These are phyloP conservation scores for Clonostachys rosea DNA, from an alignment of 2,329 filamentous ascomycete species.

Conservation along the genomic window DNA sequence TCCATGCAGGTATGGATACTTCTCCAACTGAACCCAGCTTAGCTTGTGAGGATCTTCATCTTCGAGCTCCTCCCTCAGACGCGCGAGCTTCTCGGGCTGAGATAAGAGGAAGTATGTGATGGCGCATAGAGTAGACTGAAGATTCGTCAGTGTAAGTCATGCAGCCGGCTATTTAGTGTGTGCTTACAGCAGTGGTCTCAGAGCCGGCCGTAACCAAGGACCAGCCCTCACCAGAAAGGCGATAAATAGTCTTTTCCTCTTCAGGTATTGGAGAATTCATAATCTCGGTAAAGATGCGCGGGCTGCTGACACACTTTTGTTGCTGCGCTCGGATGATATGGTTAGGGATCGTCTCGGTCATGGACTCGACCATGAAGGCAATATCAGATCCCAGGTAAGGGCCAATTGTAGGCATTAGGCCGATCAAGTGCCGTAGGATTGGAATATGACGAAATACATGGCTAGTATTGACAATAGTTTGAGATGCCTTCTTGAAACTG, in stretches of 20 bases:
- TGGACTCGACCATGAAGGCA: conserved; percentile 9
- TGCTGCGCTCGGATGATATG: conserved; percentile 1
- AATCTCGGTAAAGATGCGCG: conserved; percentile 3
- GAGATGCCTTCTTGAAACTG: background rate
- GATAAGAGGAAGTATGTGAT: conserved; percentile 27
- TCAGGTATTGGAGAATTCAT: conserved; percentile 21
- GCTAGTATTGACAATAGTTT: background rate
- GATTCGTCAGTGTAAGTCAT: too few species aligned
- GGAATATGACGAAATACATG: background rate
- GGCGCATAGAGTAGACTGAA: conserved; percentile 17
- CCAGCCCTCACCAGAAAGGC: conserved; percentile 29
- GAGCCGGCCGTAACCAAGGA: conserved; percentile 28
- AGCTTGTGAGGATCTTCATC: conserved; percentile 16
- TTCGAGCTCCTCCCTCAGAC: conserved; percentile 19
- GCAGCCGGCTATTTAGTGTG: too few species aligned
- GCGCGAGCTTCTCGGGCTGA: conserved; percentile 19
- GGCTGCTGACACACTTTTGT: background rate
- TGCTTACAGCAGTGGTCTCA: conserved; percentile 27
- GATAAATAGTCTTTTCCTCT: conserved; percentile 24
- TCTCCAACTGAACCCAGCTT: conserved; percentile 22
- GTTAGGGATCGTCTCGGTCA: conserved; percentile 3
- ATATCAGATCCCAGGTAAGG: conserved; percentile 5
- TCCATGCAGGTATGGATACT: conserved; percentile 26
- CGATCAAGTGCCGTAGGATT: background rate
- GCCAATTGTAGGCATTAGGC: background rate